Base-by-base conservation (phyloP, 768 basidiomycete genomes). In the Galerina sulciceps region DNA sequence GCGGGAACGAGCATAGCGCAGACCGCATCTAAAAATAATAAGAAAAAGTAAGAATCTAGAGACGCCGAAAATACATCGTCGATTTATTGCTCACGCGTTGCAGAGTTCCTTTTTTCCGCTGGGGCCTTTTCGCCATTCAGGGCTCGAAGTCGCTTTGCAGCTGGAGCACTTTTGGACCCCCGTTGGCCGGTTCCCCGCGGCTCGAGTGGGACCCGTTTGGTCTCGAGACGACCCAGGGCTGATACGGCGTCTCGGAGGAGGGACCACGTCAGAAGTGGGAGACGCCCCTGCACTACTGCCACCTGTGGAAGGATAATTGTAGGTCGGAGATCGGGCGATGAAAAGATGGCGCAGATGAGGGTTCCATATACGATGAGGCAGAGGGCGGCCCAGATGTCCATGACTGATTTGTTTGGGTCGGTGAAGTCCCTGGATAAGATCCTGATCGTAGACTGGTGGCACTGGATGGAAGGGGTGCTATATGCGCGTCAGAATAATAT, bases 121-220 rank as follows among this genome's bases (percentile, higher is more conserved):
- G 52, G 92, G 91, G 17, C 93, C 93, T 73, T 95, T 95, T 69
- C 93, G 79, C 93, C 93, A 95, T 72, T 95, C 93, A 0, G 93
- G 93, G 68, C 92, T 94, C 8, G 83, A 81, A 6, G 88, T 92
- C 10, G 81, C 87, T 73, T 87, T 90, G 74, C 93, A 95, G 69
- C 89, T 91, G 18, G 86, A 83, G 72, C 93, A 95, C 65, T 83
- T 83, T 57, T 82, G 70, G 15, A 94, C 78, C 0, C 93, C 93
- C 52, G 81, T 79, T 0, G 93, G 92, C 18, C 92, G 82, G 64
- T 88, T 91, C 17, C 87, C 83, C 34, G 76, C 71, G 53, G 71
- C 77, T 55, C 86, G 79, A 20, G 79, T 75, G 31, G 78, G 71
- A 11, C 70, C 72, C 45, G 77, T 75, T 22, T 78, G 73, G 45